Evolutionary conservation across 371 early-diverging fungal genomes (phyloP).

Genomic region (Mortierella sp.): DNA sequence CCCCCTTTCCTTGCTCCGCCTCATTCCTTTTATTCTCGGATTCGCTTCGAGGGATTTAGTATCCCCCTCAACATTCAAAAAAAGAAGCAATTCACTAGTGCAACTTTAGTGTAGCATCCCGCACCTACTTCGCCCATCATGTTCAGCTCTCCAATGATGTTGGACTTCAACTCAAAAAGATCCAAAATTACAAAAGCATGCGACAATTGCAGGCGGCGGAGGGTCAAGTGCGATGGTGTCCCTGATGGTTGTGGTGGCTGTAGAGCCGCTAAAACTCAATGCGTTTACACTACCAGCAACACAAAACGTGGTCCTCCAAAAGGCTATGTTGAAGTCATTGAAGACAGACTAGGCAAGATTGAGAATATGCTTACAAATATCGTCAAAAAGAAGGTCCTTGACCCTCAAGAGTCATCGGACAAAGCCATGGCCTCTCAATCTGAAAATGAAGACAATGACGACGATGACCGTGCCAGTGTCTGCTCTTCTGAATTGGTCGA

Average conservation of each 20-base stretch:
- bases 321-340: conserved; percentile 80
- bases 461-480: conserved; percentile 34
- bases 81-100: no score
- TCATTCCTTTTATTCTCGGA: neutral
- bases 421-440: conserved; percentile 19
- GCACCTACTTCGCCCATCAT: conserved; percentile 14
- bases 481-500: conserved; percentile 45
- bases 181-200: conserved; percentile 58
- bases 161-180: conserved; percentile 53
- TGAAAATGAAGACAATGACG: conserved; percentile 27
- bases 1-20: neutral
- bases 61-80: neutral
- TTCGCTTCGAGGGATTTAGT: no score
- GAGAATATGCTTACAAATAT: conserved; percentile 70
- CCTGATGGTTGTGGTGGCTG: conserved; percentile 63
- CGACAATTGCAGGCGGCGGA: conserved; percentile 63
- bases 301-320: conserved; percentile 78
- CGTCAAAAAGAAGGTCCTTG: conserved; percentile 52
- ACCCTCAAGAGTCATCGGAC: conserved; percentile 16
- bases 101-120: neutral
- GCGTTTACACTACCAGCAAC: conserved; percentile 64
- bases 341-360: conserved; percentile 75
- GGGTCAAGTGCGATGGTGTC: conserved; percentile 67
- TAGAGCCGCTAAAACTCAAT: conserved; percentile 58
- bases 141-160: conserved; percentile 53